Evolutionary conservation across 2,329 filamentous ascomycete species (phyloP), one percentile per base, ranked within the genome.

Genomic region (Microsporum canis): DNA sequence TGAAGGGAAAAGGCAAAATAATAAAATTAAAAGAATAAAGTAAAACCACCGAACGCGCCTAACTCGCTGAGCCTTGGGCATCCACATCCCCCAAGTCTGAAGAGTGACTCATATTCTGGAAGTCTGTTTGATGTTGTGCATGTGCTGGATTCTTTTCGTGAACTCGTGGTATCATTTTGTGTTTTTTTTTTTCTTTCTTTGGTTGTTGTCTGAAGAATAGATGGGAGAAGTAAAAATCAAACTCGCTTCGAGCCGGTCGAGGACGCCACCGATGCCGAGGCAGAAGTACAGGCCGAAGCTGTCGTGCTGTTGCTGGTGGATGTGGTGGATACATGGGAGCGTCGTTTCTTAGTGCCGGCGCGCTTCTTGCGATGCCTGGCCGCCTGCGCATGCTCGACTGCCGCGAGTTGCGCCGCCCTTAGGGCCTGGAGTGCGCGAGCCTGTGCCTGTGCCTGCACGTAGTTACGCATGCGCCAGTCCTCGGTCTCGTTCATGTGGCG

Each of bases 381-480:
- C 31, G 63, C 65, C 53, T 66, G 63, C 31, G 17, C 27, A 34
- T 66, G 65, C 62, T 68, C 64, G 2, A 62, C 68, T 23, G 63
- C 62, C 4, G 66, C 65, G 14, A 72, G 62, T 62, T 75, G 72
- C 5, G 72, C 66, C 14, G 71, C 68, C 31, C 73, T 72, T 38
- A 74, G 62, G 4, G 72, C 73, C 58, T 75, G 73, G 61, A 73
- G 73, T 2, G 74, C 74, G 55, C 72, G 71, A 5, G 73, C 73
- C 61, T 75, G 73, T 14, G 74, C 73, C 31, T 76, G 72, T 5
- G 75, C 73, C 63, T 74, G 73, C 10, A 73, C 74, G 29, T 75
- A 68, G 65, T 74, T 74, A 14, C 71, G 71, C 10, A 69, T 69
- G 23, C 73, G 72, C 34, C 67, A 65, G 57, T 74, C 70, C 45